Evolutionary conservation across 208 protist species (phyloP).

Genomic region (Endotrypanum monterogeii): DNA sequence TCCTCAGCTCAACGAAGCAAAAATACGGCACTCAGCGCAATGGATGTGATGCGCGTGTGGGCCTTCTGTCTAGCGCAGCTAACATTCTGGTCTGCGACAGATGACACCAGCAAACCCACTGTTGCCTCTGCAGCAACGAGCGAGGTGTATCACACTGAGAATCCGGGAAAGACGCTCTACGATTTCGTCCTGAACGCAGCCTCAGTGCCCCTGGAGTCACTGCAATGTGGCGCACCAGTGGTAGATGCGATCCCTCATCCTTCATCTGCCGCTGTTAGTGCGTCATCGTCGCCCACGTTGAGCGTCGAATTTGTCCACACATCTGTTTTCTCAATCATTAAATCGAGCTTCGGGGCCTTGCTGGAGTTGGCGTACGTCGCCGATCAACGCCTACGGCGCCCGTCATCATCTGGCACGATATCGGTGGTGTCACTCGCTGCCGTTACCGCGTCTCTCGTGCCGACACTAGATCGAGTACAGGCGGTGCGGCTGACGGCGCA

Average conservation of each 20-base stretch:
- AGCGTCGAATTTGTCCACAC: too few relatives aligned
- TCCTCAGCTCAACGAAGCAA: constrained; percentile 23
- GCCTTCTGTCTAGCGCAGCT: constrained; percentile 17
- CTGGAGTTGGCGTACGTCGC: constrained; percentile 56
- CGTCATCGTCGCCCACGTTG: background rate
- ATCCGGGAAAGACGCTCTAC: background rate
- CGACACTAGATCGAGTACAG: constrained; percentile 35
- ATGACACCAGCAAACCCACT: background rate
- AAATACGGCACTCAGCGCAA: constrained; percentile 14
- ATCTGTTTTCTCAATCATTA: constrained; percentile 29
- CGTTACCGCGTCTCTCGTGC: constrained; percentile 40
- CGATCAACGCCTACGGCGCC: constrained; percentile 40
- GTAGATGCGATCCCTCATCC: background rate
- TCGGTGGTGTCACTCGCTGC: constrained; percentile 50
- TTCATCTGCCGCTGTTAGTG: background rate
- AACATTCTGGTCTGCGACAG: background rate
- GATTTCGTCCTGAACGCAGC: constrained; percentile 24
- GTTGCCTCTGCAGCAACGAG: background rate
- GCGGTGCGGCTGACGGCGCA: constrained; percentile 27
- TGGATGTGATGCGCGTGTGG: constrained; percentile 34
- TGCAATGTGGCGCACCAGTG: constrained; percentile 21
- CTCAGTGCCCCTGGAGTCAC: constrained; percentile 18
- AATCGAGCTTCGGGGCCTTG: constrained; percentile 34
- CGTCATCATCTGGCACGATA: constrained; percentile 29
- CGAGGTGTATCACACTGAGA: background rate